Evolutionary conservation across 768 basidiomycete genomes (phyloP).

Genomic region (Lyophyllum shimeji): DNA sequence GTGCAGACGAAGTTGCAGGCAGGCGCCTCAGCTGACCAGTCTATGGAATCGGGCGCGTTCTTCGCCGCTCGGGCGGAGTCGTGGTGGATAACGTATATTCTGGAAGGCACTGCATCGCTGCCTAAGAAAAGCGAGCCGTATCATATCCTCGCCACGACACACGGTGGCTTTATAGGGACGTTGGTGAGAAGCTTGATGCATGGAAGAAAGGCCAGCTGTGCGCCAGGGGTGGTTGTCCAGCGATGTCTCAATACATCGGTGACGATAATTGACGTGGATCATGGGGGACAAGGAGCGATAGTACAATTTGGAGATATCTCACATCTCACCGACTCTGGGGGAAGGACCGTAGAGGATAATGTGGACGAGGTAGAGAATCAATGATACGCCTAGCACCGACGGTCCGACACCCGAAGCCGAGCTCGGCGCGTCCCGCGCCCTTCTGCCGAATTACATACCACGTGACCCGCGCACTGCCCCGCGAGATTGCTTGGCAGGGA

Average conservation of each 20-base stretch:
- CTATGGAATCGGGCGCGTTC: conserved; percentile 36
- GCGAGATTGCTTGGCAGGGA: neutral
- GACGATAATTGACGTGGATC: conserved; percentile 55
- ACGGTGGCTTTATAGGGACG: conserved; percentile 62
- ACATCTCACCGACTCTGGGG: conserved; percentile 43
- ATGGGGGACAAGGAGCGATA: conserved; percentile 37
- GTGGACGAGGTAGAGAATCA: conserved; percentile 41
- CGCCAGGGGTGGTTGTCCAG: conserved; percentile 31
- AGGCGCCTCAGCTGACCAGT: conserved; percentile 25
- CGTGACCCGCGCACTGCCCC: conserved; percentile 16
- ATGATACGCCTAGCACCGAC: too few relatives aligned
- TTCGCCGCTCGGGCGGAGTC: conserved; percentile 48
- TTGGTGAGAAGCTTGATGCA: conserved; percentile 50
- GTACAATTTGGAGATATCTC: conserved; percentile 53
- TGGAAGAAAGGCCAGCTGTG: conserved; percentile 36
- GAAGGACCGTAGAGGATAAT: conserved; percentile 42
- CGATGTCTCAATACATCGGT: conserved; percentile 56
- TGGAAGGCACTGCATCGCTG: conserved; percentile 24
- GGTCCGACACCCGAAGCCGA: too few relatives aligned
- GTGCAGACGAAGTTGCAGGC: conserved; percentile 13
- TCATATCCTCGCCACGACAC: conserved; percentile 60
- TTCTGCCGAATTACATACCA: neutral
- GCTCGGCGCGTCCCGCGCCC: too few relatives aligned
- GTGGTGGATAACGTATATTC: conserved; percentile 63
- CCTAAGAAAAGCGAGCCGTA: conserved; percentile 25